A percentile compares a stretch with the other conserved stretches of the same genome.
phyloP scores from a whole-genome alignment of 169 alveolate genomes.

The Babesia gibsoni region DNA sequence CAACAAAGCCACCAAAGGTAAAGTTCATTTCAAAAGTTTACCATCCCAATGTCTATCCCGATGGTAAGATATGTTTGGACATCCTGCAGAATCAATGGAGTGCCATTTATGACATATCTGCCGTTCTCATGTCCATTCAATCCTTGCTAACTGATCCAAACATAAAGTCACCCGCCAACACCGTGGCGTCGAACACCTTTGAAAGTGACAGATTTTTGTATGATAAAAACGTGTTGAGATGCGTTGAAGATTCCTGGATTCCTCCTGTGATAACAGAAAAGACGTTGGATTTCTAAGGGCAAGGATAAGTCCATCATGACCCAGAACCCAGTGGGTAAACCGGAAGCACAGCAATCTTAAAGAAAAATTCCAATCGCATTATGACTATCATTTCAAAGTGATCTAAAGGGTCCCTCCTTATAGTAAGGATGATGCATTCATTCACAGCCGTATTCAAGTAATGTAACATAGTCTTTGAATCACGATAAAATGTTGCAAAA shows the following conservation, averaged over 20 bases:
- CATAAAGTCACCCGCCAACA: constrained; percentile 93
- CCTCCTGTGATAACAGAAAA: constrained; percentile 27
- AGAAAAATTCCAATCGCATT: no score
- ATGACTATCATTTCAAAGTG: no score
- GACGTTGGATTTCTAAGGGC: neutral
- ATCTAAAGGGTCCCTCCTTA: no score
- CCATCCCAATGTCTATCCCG: constrained; percentile 90
- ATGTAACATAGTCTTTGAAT: no score
- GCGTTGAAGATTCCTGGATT: constrained; percentile 64
- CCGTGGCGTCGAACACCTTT: constrained; percentile 89
- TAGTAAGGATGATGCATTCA: no score
- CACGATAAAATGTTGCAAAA: no score
- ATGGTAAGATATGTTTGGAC: constrained; percentile 88
- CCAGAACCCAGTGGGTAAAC: no score
- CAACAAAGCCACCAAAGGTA: constrained; percentile 89
- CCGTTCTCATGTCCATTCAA: constrained; percentile 90
- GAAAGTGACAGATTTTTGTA: constrained; percentile 68
- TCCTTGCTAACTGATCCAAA: constrained; percentile 93
- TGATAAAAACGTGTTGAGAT: constrained; percentile 64
- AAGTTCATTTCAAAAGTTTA: constrained; percentile 81
- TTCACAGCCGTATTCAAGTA: no score
- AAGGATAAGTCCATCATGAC: no score
- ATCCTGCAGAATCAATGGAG: constrained; percentile 92
- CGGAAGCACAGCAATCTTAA: no score
- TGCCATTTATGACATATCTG: constrained; percentile 91